These are phyloP conservation scores for Erysimum cheiri DNA, from an alignment of 441 rosid species.

Conservation along the genomic window DNA sequence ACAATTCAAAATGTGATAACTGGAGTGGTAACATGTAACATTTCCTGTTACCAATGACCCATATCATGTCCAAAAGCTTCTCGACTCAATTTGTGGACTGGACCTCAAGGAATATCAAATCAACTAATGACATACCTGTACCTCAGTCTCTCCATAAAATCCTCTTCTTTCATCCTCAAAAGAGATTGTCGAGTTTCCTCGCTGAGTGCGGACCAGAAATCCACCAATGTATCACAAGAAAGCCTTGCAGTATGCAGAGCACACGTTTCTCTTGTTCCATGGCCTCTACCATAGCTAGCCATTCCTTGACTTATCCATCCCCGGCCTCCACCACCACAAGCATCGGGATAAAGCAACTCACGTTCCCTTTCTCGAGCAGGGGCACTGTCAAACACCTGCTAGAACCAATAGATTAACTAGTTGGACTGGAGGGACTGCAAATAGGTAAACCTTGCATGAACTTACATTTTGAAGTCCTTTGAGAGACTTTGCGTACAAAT, in stretches of 20 bases:
- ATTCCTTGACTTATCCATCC: constrained; percentile 98
- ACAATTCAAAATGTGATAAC: constrained; percentile 12
- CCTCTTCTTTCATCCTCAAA: constrained; percentile 97
- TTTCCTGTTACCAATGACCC: constrained; percentile 15
- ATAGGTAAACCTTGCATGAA: constrained; percentile 32
- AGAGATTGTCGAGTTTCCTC: constrained; percentile 89
- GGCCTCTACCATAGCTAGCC: constrained; percentile 82
- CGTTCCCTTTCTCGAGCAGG: constrained; percentile 89
- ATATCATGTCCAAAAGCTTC: constrained; percentile 28
- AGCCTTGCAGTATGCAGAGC: constrained; percentile 94
- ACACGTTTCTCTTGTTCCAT: constrained; percentile 94
- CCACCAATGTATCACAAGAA: constrained; percentile 93
- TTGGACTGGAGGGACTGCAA: constrained; percentile 27
- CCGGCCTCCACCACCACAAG: constrained; percentile 96
- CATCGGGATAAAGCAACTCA: constrained; percentile 94
- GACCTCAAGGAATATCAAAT: constrained; percentile 21
- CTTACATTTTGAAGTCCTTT: constrained; percentile 81
- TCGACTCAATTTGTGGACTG: not conserved
- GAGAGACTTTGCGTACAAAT: constrained; percentile 68
- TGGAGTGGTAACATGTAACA: constrained; percentile 4
- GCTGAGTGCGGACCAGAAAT: constrained; percentile 92
- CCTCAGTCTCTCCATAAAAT: constrained; percentile 95
- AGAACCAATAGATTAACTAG: constrained; percentile 46
- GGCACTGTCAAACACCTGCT: constrained; percentile 94
- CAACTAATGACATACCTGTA: constrained; percentile 69